Conservation (phyloP, 2,329 filamentous ascomycete genomes). For the Diaporthe destruens region DNA sequence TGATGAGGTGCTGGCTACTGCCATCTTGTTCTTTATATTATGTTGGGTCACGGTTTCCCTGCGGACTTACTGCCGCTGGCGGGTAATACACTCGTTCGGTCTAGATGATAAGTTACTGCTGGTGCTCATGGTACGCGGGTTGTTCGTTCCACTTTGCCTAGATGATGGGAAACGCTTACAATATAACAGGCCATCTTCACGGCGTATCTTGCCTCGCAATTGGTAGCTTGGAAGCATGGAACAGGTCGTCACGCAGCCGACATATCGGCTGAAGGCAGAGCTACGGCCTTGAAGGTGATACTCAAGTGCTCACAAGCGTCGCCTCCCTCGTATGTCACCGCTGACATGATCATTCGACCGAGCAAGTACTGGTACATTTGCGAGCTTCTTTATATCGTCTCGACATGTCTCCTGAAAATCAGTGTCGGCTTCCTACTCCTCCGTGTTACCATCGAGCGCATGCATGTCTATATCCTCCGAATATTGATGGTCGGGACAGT, state of each 20-base stretch:
- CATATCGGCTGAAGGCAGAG: neutral
- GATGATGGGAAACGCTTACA: neutral
- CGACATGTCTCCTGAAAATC: slow-evolving; percentile 12
- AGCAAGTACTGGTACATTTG: slow-evolving; percentile 24
- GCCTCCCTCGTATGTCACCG: neutral
- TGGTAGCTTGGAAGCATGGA: slow-evolving; percentile 1
- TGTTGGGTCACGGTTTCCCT: slow-evolving; percentile 37
- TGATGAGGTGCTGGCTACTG: slow-evolving; percentile 33
- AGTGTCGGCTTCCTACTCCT: slow-evolving; percentile 23
- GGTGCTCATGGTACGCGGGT: neutral
- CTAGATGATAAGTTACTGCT: neutral
- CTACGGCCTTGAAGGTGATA: slow-evolving; percentile 13
- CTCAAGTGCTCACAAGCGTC: no score
- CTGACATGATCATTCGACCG: neutral
- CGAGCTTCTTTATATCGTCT: slow-evolving; percentile 23
- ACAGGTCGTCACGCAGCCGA: slow-evolving; percentile 3
- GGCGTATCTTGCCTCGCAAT: slow-evolving; percentile 12
- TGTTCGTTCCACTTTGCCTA: neutral
- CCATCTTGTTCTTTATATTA: slow-evolving; percentile 36
- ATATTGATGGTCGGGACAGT: slow-evolving; percentile 6
- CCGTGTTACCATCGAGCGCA: slow-evolving; percentile 12
- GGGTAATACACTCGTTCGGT: slow-evolving; percentile 3
- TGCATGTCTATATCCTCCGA: neutral
- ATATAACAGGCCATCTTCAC: slow-evolving; percentile 4
- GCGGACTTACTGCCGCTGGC: slow-evolving; percentile 33